Conservation (phyloP, 495 filamentous ascomycete genomes). For the Monascus purpureus region DNA sequence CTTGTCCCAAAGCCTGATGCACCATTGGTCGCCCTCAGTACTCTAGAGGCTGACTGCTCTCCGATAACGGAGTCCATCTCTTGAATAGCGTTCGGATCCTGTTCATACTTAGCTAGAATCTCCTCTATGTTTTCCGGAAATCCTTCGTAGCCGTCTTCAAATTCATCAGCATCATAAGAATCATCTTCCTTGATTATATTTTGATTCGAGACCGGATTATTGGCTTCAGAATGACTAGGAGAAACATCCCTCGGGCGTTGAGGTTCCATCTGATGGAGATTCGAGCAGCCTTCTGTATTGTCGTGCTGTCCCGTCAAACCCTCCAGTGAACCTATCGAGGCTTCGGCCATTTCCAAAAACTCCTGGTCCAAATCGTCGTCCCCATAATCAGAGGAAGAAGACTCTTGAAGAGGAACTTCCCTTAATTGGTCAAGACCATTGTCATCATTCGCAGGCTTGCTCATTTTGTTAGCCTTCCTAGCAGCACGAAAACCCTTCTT, state of each 20-base stretch:
- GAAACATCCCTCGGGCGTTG: background rate
- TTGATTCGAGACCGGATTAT: conserved; percentile 7
- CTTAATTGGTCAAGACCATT: conserved; percentile 4
- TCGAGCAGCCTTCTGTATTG: background rate
- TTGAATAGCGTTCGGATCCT: conserved; percentile 39
- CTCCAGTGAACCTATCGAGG: conserved; percentile 20
- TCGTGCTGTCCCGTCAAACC: conserved; percentile 4
- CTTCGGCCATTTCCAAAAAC: conserved; percentile 35
- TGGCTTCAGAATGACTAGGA: background rate
- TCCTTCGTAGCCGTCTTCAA: conserved; percentile 58
- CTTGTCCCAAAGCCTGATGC: background rate
- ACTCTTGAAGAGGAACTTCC: conserved; percentile 12
- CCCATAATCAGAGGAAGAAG: conserved; percentile 45
- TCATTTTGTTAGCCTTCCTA: conserved; percentile 3
- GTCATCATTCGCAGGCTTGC: background rate
- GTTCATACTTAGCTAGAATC: conserved; percentile 25
- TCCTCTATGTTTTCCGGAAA: conserved; percentile 28
- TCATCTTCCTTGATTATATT: conserved; percentile 38
- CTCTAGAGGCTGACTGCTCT: conserved; percentile 2
- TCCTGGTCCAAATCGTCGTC: conserved; percentile 46
- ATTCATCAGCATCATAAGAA: conserved; percentile 38
- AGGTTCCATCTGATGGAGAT: background rate
- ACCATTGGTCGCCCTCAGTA: conserved; percentile 1
- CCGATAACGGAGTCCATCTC: conserved; percentile 5
- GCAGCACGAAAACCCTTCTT: conserved; percentile 4